Evolutionary conservation across 805 yeast genomes (phyloP), one percentile per base, ranked within the genome.

Genomic region (Yamadazyma olivae): DNA sequence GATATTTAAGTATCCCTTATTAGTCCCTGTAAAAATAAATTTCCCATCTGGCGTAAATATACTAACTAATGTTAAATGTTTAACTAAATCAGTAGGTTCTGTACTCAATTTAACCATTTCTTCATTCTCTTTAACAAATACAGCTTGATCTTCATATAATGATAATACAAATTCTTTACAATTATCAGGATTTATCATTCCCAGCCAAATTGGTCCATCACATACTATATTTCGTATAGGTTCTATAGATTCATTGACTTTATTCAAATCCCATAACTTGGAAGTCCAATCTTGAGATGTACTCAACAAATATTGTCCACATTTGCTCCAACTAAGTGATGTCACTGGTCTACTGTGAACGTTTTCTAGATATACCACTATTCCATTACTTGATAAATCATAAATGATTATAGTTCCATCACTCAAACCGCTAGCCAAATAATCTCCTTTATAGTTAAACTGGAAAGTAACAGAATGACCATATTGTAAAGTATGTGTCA

Each of bases 241-340:
- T 32, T 66, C 48, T 20, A 10, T 7, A 26, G 53, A 41, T 10
- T 33, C 15, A 35, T 64, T 58, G 30, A 52, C 57, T 28, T 39
- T 37, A 17, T 57, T 44, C 43, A 90, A 57, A 59, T 88, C 96
- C 96, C 96, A 90, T 20, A 89, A 52, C 32, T 82, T 77, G 27
- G 83, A 75, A 33, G 70, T 71, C 93, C 95, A 89, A 56, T 91
- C 97, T 48, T 88, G 77, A 0, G 90, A 77, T 10, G 88, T 67
- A 3, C 85, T 70, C 3, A 90, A 61, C 1, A 90, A 48, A 48
- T 74, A 86, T 17, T 84, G 56, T 0, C 95, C 93, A 55, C 82
- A 77, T 0, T 48, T 44, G 0, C 91, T 81, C 97, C 96, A 90
- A 40, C 74, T 64, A 13, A 83, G 38, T 1, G 90, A 79, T 18